Conservation (phyloP, 2,329 filamentous ascomycete genomes). For the Hymenoscyphus linearis region DNA sequence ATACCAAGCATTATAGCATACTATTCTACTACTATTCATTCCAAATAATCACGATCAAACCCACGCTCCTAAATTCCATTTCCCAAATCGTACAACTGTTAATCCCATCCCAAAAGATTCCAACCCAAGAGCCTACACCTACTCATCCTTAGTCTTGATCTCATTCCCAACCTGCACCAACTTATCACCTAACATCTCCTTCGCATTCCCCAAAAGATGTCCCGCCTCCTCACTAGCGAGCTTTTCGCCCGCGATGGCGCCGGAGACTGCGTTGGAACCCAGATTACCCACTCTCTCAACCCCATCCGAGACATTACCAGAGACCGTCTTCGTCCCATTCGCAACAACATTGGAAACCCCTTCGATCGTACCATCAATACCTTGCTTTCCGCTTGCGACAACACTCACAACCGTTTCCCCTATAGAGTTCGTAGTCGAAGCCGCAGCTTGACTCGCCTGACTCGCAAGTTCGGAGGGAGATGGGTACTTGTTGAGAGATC, state of each 20-base stretch:
- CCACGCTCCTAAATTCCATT: not conserved
- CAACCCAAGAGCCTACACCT: not conserved
- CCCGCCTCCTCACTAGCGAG: constrained; percentile 23
- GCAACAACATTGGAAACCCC: not conserved
- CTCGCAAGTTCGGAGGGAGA: constrained; percentile 38
- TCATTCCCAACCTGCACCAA: constrained; percentile 9
- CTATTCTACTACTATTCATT: no score
- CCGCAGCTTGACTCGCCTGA: constrained; percentile 16
- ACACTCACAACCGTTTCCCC: constrained; percentile 2
- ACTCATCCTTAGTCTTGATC: constrained; percentile 4
- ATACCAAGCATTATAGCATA: no score
- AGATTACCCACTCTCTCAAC: not conserved
- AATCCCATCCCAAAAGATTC: not conserved
- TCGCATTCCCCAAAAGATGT: constrained; percentile 28
- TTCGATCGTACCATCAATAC: not conserved
- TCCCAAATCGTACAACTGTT: not conserved
- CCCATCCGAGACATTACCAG: not conserved
- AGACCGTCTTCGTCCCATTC: not conserved
- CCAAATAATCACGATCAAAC: no score
- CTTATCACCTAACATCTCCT: constrained; percentile 24
- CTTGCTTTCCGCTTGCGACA: not conserved
- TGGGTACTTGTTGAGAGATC: constrained; percentile 39
- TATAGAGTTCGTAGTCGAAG: not conserved
- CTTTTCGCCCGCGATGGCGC: constrained; percentile 14
- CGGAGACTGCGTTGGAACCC: constrained; percentile 15